Base-by-base conservation (phyloP, 805 yeast genomes). In the Metschnikowia rubicola region DNA sequence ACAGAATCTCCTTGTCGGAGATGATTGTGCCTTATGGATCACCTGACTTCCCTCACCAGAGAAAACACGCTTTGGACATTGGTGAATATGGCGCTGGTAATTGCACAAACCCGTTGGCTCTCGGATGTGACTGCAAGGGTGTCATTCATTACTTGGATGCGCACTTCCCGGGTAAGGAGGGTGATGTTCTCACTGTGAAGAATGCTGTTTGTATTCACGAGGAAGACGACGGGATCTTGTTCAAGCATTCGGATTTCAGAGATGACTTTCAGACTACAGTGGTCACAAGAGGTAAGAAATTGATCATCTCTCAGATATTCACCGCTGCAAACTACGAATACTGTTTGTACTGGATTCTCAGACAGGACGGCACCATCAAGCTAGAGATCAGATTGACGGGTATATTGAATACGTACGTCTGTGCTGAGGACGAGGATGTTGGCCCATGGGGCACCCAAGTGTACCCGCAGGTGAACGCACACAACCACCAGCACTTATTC, bases 41-140 rank as follows among this genome's bases (percentile, higher is more conserved):
- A 52, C 94, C 94, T 48, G 84, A 80, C 55, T 81, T 76, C 70
- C 91, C 90, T 46, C 92, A 86, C 64, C 90, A 86, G 62, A 77
- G 94, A 70, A 86, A 86, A 68, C 94, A 86, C 60, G 94, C 94
- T 37, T 80, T 86, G 67, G 94, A 86, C 68, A 81, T 86, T 56
- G 94, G 94, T 65, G 94, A 86, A 66, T 86, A 86, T 64, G 94
- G 94, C 70, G 92, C 90, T 52, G 94, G 94, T 61, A 80, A 81
- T 72, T 81, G 86, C 83, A 83, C 94, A 44, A 86, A 86, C 68
- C 87, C 91, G 31, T 74, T 86, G 54, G 70, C 85, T 17, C 75
- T 86, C 46, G 92, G 92, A 36, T 86, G 94, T 65, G 94, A 86
- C 66, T 86, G 94, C 73, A 86, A 86, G 66, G 94, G 94, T 63